Evolutionary conservation across 75 land plant genomes (phyloP), one percentile per base, ranked within the genome.

Genomic region (Chamaecyparis obtusa): DNA sequence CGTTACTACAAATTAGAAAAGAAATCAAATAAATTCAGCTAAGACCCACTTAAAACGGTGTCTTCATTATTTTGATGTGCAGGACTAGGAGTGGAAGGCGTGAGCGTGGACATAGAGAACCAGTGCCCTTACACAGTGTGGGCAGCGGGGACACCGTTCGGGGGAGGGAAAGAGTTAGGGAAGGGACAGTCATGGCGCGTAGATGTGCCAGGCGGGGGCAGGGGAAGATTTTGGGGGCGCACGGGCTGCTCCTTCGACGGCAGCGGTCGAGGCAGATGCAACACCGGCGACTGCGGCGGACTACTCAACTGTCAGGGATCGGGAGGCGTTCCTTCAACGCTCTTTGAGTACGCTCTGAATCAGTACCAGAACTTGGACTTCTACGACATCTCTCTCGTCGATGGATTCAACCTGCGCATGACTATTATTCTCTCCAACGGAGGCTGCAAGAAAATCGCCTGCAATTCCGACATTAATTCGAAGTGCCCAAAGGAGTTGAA

Each of bases 181-280:
- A 67, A 69, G 15, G 87, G 88, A 5, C 32, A 85, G 37, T 19
- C 67, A 64, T 64, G 56, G 51, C 30, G 27, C 2, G 64, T 91
- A 37, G 37, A 55, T 5, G 91, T 87, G 17, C 91, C 86, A 5
- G 88, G n/a, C 9, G 88, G 86, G 6, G 89, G 87, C 87, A 83
- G 76, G 5, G 93, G 89, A 46, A 87, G 90, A 2, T 87, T 92
- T 51, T 92, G 92, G 93, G 93, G 90, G 13, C 83, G 90, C 24
- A 92, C 93, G 1, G 92, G 93, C 87, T 92, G 93, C 88, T 39
- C 69, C 36, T 92, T 92, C 87, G 87, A 90, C 83, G 77, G 13
- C 19, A 33, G 39, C 54, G 57, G 78, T 11, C 33, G 83, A 5
- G 88, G 92, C 86, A 24, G 51, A 1, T 91, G 92, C 85, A 84